A percentile compares a stretch with the other conserved stretches of the same genome.
Conservation (phyloP, 1,284 basidiomycete species). For the Peniophora sp. region DNA sequence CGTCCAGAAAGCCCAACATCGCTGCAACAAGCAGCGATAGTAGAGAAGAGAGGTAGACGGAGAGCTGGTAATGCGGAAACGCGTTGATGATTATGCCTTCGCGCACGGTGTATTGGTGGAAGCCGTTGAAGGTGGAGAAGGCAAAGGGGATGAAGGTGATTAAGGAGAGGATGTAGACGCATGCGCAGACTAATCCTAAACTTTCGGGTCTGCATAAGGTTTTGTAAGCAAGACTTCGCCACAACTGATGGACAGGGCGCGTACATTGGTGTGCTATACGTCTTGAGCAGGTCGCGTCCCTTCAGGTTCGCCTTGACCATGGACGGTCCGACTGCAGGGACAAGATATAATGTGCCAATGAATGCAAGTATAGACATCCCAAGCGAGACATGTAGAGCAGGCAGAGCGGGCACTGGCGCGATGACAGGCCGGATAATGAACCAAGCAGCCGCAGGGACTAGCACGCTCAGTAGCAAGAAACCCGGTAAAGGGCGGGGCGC, state of each 20-base stretch:
- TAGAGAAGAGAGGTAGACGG: slow-evolving; percentile 88
- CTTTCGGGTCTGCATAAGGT: slow-evolving; percentile 79
- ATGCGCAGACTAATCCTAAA: slow-evolving; percentile 84
- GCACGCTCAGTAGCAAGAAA: slow-evolving; percentile 42
- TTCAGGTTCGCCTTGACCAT: slow-evolving; percentile 74
- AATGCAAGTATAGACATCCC: slow-evolving; percentile 81
- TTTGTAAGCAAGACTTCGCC: background rate
- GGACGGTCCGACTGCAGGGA: slow-evolving; percentile 67
- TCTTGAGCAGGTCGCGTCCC: slow-evolving; percentile 79
- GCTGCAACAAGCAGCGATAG: slow-evolving; percentile 89
- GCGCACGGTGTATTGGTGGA: slow-evolving; percentile 29
- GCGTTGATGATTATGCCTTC: slow-evolving; percentile 61
- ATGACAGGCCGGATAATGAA: slow-evolving; percentile 62
- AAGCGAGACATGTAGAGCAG: slow-evolving; percentile 63
- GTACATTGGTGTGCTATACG: slow-evolving; percentile 64
- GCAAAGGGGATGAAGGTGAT: slow-evolving; percentile 88
- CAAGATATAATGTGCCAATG: slow-evolving; percentile 60
- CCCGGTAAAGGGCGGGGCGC: slow-evolving; percentile 44
- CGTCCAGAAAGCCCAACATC: slow-evolving; percentile 92
- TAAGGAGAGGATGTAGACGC: slow-evolving; percentile 80
- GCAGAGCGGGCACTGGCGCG: slow-evolving; percentile 58
- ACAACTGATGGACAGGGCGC: slow-evolving; percentile 21
- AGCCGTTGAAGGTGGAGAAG: slow-evolving; percentile 66
- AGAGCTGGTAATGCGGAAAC: slow-evolving; percentile 88
- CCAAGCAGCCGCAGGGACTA: slow-evolving; percentile 58